Evolutionary conservation across 345 rosid species (phyloP), one percentile per base, ranked within the genome.

Genomic region (Microcos paniculata): DNA sequence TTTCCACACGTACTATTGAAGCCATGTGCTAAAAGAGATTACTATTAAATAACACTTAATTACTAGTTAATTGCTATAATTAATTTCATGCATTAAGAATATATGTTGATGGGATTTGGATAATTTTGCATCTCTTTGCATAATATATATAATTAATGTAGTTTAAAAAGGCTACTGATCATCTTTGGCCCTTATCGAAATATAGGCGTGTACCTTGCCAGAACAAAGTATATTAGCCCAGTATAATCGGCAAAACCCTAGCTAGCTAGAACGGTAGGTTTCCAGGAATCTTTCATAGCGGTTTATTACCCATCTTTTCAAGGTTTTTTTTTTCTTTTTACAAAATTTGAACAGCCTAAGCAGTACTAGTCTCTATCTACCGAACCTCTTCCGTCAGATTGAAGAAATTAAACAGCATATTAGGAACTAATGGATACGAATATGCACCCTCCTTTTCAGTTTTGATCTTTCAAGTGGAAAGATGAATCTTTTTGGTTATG

Each of bases 281-380:
- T 38, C 62, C 40, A 38, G 76, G 76, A 77, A 70, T 77, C 76
- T 55, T 33, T 45, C 55, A 8, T 26, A n/a, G 15, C 58, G 55
- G 72, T 69, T 69, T 19, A 69, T 40, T 49, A 18, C 68, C 46
- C 46, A 72, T 55, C 18, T 66, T 64, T 66, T 77, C 62, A 77
- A 13, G 63, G 40, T 68, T 16, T 56, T 26, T 24, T 12, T 14
- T 64, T 43, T 33, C 18, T 8, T 21, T 21, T 8, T 19, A 18
- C 1, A 19, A 6, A 52, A 21, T 21, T 10, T 58, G 59, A 23
- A 59, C 38, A 59, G 15, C 42, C 19, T 61, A 31, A n/a, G n/a
- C 38, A 58, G 8, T 51, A 19, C n/a, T n/a, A n/a, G 12, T n/a
- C n/a, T 21, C 11, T 2, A 30, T 43, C 33, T 66, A 57, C 23